Evolutionary conservation across 2,329 filamentous ascomycete species (phyloP).

Genomic region (Aureobasidium sp.): DNA sequence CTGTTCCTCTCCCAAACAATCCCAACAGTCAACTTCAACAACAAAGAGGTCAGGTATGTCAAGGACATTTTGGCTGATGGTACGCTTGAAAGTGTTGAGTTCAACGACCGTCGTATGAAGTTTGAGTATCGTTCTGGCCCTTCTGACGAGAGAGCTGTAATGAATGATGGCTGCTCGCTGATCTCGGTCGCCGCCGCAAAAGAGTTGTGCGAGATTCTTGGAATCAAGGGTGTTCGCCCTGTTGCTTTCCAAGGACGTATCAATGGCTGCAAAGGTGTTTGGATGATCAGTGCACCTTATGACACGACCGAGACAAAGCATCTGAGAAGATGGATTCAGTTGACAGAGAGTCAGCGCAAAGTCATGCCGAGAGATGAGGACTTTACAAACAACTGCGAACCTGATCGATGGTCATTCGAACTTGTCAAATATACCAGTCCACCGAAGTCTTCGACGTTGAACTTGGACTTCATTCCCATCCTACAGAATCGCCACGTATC

Average conservation of each 20-base stretch:
- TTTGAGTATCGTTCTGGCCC: constrained; percentile 19
- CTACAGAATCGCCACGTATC: constrained; percentile 54
- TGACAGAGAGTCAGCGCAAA: constrained; percentile 60
- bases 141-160: constrained; percentile 24
- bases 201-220: constrained; percentile 46
- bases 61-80: constrained; percentile 29
- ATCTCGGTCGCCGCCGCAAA: constrained; percentile 57
- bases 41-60: constrained; percentile 30
- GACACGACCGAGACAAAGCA: constrained; percentile 38
- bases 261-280: constrained; percentile 68
- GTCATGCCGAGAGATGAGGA: constrained; percentile 49
- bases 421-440: constrained; percentile 46
- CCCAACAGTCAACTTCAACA: constrained; percentile 31
- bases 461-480: constrained; percentile 63
- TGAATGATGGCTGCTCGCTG: constrained; percentile 52
- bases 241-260: constrained; percentile 64
- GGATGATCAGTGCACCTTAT: constrained; percentile 53
- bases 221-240: constrained; percentile 47
- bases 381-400: constrained; percentile 36
- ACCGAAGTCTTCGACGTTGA: constrained; percentile 50
- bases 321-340: constrained; percentile 55
- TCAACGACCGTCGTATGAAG: constrained; percentile 29
- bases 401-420: constrained; percentile 57
- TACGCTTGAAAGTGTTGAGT: constrained; percentile 29
- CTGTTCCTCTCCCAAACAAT: constrained; percentile 36